phyloP scores from a whole-genome alignment of 2,329 filamentous ascomycete species.

The Pyrenophora seminiperda region DNA sequence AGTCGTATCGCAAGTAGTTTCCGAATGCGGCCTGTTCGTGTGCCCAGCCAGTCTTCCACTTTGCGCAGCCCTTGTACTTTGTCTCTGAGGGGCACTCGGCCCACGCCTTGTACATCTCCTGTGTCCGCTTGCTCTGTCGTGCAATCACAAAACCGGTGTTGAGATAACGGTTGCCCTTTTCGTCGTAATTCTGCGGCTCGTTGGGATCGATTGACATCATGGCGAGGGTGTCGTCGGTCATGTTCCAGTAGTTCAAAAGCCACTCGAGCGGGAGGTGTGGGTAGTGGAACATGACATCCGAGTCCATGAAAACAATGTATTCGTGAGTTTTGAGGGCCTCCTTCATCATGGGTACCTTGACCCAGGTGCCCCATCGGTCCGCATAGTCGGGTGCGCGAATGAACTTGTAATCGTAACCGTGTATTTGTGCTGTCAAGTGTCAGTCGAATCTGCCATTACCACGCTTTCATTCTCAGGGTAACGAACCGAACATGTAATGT shows the following conservation, averaged over 20 bases:
- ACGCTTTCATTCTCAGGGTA: neutral
- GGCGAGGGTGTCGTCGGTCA: constrained; percentile 52
- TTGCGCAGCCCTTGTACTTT: constrained; percentile 42
- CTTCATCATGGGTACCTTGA: constrained; percentile 56
- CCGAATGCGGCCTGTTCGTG: constrained; percentile 49
- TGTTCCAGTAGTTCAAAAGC: constrained; percentile 58
- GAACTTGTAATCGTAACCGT: constrained; percentile 58
- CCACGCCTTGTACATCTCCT: constrained; percentile 48
- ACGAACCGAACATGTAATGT: constrained; percentile 47
- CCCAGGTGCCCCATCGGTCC: constrained; percentile 55
- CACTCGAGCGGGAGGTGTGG: constrained; percentile 56
- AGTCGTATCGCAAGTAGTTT: constrained; percentile 48
- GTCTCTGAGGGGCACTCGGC: constrained; percentile 45
- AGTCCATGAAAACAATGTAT: constrained; percentile 57
- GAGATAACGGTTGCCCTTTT: constrained; percentile 47
- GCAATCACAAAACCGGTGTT: constrained; percentile 55
- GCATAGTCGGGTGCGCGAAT: constrained; percentile 51
- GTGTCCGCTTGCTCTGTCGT: constrained; percentile 46
- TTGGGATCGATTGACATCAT: constrained; percentile 56
- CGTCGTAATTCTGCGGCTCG: constrained; percentile 51
- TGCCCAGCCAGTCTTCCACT: constrained; percentile 45
- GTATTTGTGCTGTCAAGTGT: constrained; percentile 49
- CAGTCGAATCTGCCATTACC: constrained; percentile 5
- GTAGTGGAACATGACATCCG: constrained; percentile 56
- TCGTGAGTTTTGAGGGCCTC: constrained; percentile 49